Evolutionary conservation across 2,329 filamentous ascomycete species (phyloP).

Genomic region (Ophiostoma piceae): DNA sequence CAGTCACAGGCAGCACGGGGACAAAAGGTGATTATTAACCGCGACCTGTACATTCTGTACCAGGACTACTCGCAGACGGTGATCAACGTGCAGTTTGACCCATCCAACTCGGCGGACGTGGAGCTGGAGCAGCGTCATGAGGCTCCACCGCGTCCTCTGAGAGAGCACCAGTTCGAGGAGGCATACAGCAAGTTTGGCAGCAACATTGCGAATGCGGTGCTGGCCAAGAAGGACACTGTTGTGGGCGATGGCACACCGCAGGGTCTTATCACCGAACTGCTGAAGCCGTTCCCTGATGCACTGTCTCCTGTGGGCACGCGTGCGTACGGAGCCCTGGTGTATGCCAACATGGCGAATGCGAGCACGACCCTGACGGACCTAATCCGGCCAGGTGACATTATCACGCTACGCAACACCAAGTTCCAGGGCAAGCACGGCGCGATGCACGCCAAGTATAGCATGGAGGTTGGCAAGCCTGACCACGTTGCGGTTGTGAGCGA

Average conservation of each 20-base stretch:
- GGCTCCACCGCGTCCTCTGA: slow-evolving; percentile 69
- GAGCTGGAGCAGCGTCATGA: slow-evolving; percentile 82
- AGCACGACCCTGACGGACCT: slow-evolving; percentile 86
- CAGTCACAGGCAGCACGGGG: slow-evolving; percentile 66
- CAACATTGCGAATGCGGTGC: slow-evolving; percentile 66
- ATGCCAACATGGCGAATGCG: slow-evolving; percentile 91
- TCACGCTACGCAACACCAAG: slow-evolving; percentile 84
- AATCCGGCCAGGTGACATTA: slow-evolving; percentile 84
- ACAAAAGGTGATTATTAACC: slow-evolving; percentile 66
- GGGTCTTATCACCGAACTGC: slow-evolving; percentile 70
- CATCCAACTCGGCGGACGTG: slow-evolving; percentile 65
- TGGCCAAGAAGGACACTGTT: slow-evolving; percentile 68
- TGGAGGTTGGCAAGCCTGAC: slow-evolving; percentile 80
- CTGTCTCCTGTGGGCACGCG: slow-evolving; percentile 81
- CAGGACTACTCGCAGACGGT: slow-evolving; percentile 95
- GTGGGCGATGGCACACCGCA: slow-evolving; percentile 81
- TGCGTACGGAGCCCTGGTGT: slow-evolving; percentile 85
- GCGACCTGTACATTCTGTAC: slow-evolving; percentile 82
- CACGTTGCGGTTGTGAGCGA: slow-evolving; percentile 90
- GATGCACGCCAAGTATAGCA: slow-evolving; percentile 89
- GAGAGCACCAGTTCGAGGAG: slow-evolving; percentile 88
- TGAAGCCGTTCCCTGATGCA: slow-evolving; percentile 67
- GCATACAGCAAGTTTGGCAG: slow-evolving; percentile 76
- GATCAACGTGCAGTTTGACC: slow-evolving; percentile 72
- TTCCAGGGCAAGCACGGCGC: slow-evolving; percentile 94